Base-by-base conservation (phyloP, 192 early-diverging fungal genomes). In the Backusella psychrophila region DNA sequence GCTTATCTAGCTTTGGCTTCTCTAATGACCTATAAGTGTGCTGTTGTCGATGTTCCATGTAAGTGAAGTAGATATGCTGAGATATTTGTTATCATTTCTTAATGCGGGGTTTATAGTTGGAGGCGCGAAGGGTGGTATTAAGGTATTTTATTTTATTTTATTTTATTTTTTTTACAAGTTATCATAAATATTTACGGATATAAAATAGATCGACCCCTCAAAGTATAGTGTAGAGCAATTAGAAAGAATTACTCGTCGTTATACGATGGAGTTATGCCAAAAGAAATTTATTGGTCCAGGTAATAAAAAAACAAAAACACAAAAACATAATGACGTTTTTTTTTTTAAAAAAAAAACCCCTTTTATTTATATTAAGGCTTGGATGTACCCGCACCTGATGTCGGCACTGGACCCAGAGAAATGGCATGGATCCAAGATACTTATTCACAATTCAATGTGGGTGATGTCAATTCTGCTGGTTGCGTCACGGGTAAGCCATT, bases 351-450 rank as follows among this genome's bases (percentile, higher is more conserved):
- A 63, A 59, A 63, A 9, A n/a, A 56, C 3, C 7, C 2, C 0
- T 23, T 26, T n/a, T 59, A 29, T 26, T 12, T 26, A 59, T 4
- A 29, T 26, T 26, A 59, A 59, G 56, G 91, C 75, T 82, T 91
- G 23, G 93, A 95, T 75, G 94, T 95, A 19, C 94, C 94, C 17
- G 94, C 94, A 6, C 94, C 94, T 46, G 94, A 95, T 83, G 90
- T 92, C 26, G 94, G 94, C 72, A 95, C 94, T 41, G 90, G 90
- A 6, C 81, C 91, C 6, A 88, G 92, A 42, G 93, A 93, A 80
- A 95, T 95, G 94, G 90, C 92, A 26, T 95, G 94, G 94, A 93
- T 95, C 67, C 87, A 91, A 79, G 94, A 95, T 59, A 95, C 94
- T 6, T 95, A 92, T 80, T 88, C 92, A 73, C 93, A 95, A 83